phyloP scores from a whole-genome alignment of 768 basidiomycete species.

The Rhizopogon vinicolor region DNA sequence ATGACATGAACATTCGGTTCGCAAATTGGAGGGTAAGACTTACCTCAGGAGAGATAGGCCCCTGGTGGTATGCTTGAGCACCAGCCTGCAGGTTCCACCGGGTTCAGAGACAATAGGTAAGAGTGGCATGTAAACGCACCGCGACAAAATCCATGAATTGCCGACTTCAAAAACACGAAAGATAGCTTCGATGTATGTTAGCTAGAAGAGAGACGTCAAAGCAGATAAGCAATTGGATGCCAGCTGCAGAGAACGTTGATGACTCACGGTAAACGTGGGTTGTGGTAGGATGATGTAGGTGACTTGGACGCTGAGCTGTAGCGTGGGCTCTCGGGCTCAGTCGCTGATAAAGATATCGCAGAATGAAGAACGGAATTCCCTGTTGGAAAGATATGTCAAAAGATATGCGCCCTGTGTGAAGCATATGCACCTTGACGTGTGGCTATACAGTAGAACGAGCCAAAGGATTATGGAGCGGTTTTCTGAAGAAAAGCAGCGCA shows the following conservation, averaged over 20 bases:
- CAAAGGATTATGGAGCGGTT: background rate
- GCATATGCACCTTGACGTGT: conserved; percentile 6
- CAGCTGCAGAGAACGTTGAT: background rate
- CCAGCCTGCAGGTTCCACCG: conserved; percentile 6
- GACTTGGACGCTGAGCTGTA: background rate
- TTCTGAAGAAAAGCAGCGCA: background rate
- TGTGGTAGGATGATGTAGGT: background rate
- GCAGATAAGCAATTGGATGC: conserved; percentile 4
- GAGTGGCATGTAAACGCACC: background rate
- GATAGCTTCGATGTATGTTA: background rate
- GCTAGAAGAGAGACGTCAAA: background rate
- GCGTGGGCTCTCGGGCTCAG: background rate
- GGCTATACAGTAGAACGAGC: conserved; percentile 3
- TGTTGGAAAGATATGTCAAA: background rate
- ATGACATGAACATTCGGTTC: background rate
- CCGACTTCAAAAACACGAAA: background rate
- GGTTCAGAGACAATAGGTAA: background rate
- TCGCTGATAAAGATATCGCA: background rate
- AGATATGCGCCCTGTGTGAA: conserved; percentile 1
- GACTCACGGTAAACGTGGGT: background rate
- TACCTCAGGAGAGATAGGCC: conserved; percentile 21
- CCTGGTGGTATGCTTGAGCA: conserved; percentile 1
- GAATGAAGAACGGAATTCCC: background rate
- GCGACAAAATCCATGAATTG: conserved; percentile 9
- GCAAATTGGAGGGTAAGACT: conserved; percentile 4